These are phyloP conservation scores for Kandelia obovata DNA, from an alignment of 345 rosid genomes.

Conservation along the genomic window DNA sequence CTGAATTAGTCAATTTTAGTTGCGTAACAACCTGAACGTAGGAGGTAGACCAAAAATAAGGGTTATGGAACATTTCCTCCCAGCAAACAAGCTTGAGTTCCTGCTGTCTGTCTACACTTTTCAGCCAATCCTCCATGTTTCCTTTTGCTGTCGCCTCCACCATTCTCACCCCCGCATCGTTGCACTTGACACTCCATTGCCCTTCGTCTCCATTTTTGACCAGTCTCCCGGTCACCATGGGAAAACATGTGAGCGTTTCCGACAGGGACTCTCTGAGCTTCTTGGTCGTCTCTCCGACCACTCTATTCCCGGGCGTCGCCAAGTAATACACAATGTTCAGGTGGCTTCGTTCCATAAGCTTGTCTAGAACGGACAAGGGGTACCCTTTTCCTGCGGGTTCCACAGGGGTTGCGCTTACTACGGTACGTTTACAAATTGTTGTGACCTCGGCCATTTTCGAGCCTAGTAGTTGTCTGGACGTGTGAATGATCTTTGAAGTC, in stretches of 20 bases:
- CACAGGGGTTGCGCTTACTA: constrained; percentile 61
- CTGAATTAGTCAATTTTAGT: not conserved
- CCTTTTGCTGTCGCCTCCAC: constrained; percentile 58
- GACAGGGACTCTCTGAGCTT: constrained; percentile 50
- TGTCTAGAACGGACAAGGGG: constrained; percentile 54
- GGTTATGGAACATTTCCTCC: constrained; percentile 57
- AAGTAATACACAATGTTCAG: constrained; percentile 53
- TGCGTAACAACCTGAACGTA: constrained; percentile 61
- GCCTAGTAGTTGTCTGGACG: not conserved
- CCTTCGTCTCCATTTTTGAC: constrained; percentile 25
- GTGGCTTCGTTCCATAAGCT: constrained; percentile 56
- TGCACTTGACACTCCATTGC: constrained; percentile 61
- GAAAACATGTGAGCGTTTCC: constrained; percentile 43
- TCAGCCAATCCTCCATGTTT: constrained; percentile 58
- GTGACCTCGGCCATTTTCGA: constrained; percentile 32
- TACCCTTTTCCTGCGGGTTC: constrained; percentile 30
- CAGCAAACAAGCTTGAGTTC: constrained; percentile 63
- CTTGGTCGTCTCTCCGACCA: constrained; percentile 40
- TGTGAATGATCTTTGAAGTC: not conserved
- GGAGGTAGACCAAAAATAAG: constrained; percentile 79
- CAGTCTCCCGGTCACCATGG: constrained; percentile 53
- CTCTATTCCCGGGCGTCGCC: constrained; percentile 15
- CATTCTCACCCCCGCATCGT: constrained; percentile 68
- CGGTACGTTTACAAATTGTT: constrained; percentile 55
- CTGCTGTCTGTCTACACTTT: constrained; percentile 43